Conservation (phyloP, 192 early-diverging fungal genomes). For the Umbelopsis isabellina region DNA sequence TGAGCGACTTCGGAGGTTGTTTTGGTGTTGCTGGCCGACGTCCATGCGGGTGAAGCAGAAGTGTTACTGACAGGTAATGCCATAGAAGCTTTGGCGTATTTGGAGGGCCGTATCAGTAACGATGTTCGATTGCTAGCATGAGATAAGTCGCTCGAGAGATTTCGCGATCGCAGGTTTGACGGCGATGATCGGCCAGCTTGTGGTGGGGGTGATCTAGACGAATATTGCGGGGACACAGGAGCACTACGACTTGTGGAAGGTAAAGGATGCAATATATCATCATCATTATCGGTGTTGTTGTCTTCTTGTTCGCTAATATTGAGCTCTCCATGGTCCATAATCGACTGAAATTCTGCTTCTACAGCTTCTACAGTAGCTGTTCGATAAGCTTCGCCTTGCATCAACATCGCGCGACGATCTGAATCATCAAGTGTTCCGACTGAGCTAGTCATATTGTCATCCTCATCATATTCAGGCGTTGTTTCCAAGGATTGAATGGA, state of each 20-base stretch:
- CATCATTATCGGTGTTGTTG: constrained; percentile 5
- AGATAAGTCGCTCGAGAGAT: not conserved
- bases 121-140: constrained; percentile 1
- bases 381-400: constrained; percentile 21
- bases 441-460: constrained; percentile 19
- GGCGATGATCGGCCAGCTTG: not conserved
- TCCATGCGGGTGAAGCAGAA: constrained; percentile 31
- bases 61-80: constrained; percentile 29
- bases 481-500: constrained; percentile 17
- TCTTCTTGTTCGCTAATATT: constrained; percentile 16
- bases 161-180: not conserved
- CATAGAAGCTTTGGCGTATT: constrained; percentile 28
- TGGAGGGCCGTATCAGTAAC: constrained; percentile 22
- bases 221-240: not conserved
- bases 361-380: constrained; percentile 53
- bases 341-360: constrained; percentile 55
- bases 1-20: constrained; percentile 32
- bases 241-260: not conserved
- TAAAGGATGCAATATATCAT: not conserved
- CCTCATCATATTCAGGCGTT: not conserved
- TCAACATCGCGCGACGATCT: not conserved
- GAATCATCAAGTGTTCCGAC: constrained; percentile 6
- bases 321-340: constrained; percentile 45
- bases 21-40: constrained; percentile 26
- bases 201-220: not conserved